These are phyloP conservation scores for Bocquillonia castaneifolia DNA, from an alignment of 441 rosid genomes.

Conservation along the genomic window DNA sequence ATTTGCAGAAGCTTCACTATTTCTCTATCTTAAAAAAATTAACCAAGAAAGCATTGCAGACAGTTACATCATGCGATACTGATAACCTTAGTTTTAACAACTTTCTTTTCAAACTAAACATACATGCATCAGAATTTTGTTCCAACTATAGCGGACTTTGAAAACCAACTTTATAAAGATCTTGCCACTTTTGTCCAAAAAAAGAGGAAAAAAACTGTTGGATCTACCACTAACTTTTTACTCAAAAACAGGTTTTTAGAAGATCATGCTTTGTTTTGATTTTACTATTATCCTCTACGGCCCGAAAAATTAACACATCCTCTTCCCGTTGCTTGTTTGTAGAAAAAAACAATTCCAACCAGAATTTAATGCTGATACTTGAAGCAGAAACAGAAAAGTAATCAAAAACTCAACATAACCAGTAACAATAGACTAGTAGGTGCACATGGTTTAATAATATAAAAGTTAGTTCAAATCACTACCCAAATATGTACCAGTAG, in stretches of 20 bases:
- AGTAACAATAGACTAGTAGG: neutral
- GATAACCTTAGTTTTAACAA: neutral
- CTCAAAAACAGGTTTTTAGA: neutral
- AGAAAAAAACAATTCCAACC: neutral
- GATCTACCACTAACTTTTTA: neutral
- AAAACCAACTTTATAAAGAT: neutral
- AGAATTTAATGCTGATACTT: neutral
- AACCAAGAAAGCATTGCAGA: neutral
- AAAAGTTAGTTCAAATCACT: neutral
- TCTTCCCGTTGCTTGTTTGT: neutral
- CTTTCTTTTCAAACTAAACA: slow-evolving; percentile 2
- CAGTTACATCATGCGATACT: neutral
- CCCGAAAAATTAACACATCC: neutral
- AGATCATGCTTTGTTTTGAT: neutral
- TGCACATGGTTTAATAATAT: neutral
- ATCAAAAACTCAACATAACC: neutral
- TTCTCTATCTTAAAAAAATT: neutral
- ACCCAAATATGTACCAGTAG: neutral
- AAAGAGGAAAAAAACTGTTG: too few species aligned
- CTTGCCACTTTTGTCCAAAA: too few species aligned
- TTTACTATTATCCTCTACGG: neutral
- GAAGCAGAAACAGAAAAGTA: neutral
- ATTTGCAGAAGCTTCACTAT: neutral
- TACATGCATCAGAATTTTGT: neutral
- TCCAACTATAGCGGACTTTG: neutral